Conservation (phyloP, 2,329 filamentous ascomycete genomes). For the Mycocentrospora acerina region DNA sequence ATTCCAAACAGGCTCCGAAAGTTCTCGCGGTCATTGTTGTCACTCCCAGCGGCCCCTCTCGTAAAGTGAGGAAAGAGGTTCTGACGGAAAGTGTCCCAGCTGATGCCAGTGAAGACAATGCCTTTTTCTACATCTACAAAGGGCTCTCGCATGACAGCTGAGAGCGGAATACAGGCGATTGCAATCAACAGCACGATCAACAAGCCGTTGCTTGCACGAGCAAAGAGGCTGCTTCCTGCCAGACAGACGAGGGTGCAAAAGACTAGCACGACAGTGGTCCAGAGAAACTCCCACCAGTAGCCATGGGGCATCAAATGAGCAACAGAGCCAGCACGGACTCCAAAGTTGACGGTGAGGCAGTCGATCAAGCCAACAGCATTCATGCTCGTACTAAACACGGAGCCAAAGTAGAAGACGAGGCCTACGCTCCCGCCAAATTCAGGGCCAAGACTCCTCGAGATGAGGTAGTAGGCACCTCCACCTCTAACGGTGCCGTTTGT, state of each 20-base stretch:
- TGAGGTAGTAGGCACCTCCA: constrained; percentile 85
- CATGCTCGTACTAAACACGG: constrained; percentile 77
- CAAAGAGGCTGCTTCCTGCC: constrained; percentile 77
- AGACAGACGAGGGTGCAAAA: constrained; percentile 75
- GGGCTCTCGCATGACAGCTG: constrained; percentile 67
- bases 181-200: constrained; percentile 70
- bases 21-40: constrained; percentile 64
- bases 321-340: constrained; percentile 57
- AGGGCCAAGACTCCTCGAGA: constrained; percentile 80
- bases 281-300: constrained; percentile 76
- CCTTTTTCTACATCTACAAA: constrained; percentile 64
- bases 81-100: constrained; percentile 66
- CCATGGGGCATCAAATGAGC: constrained; percentile 65
- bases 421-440: constrained; percentile 90
- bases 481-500: constrained; percentile 88
- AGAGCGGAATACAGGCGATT: constrained; percentile 79
- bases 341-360: constrained; percentile 76
- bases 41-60: constrained; percentile 62
- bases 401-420: constrained; percentile 87
- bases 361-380: constrained; percentile 86
- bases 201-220: constrained; percentile 76
- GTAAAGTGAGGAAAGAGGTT: constrained; percentile 72
- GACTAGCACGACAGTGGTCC: constrained; percentile 70
- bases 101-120: constrained; percentile 78
- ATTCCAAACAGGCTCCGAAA: constrained; percentile 86